Evolutionary conservation across 805 yeast genomes (phyloP), one percentile per base, ranked within the genome.

Genomic region (Sungouiozyma ichnusensis): DNA sequence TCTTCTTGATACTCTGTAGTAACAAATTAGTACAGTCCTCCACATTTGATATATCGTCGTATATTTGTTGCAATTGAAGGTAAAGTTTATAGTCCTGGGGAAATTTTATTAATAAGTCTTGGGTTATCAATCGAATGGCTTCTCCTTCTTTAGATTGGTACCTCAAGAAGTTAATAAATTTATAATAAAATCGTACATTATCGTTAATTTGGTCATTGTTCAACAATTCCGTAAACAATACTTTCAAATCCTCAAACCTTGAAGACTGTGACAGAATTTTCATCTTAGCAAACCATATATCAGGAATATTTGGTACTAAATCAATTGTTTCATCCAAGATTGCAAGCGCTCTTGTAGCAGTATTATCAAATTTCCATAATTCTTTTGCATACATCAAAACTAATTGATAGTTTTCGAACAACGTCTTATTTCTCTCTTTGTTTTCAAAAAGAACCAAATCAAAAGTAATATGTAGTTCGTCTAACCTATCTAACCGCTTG

Each of bases 341-440:
- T 1, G 54, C 50, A 40, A 79, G 64, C 0, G 95, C 82, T 3
- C 65, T 71, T 1, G 55, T 62, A 1, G 71, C 51, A 49, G 81
- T 76, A 1, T 65, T 54, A 2, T 63, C 69, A 18, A 65, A 43
- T 36, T 63, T 60, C 81, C 86, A 77, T 40, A 71, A 65, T 50
- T 82, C 88, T 49, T 81, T 80, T 0, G 94, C 82, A 53, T 75
- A 85, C 77, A 80, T 74, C 40, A 85, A 59, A 61, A 76, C 71
- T 35, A 85, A 67, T 11, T 72, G 53, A 33, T 74, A 76, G 24
- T 63, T 55, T 3, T 64, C 51, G 0, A 83, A 81, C 39, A 79
- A 68, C 1, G 67, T 17, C 1, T 54, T 49, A 14, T 33, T 15
- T 3, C 38, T 33, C 5, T 41, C 34, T 1, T 37, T 33, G 20